phyloP scores from a whole-genome alignment of 768 basidiomycete genomes.

The Lentinus tigrinus region DNA sequence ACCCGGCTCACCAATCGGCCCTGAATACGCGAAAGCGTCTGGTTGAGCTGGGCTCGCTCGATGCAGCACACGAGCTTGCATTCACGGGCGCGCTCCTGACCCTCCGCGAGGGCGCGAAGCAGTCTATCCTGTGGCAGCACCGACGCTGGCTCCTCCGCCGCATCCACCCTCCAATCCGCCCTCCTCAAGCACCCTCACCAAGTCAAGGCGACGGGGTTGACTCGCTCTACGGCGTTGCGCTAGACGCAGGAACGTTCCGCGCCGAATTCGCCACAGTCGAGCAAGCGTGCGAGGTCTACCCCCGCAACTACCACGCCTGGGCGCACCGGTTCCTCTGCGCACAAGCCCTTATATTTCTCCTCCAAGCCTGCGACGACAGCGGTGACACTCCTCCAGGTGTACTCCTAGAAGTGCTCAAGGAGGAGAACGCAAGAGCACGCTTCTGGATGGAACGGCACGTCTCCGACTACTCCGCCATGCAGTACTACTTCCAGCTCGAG shows the following conservation, averaged over 20 bases:
- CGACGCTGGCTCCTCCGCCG: slow-evolving; percentile 60
- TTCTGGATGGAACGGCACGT: slow-evolving; percentile 64
- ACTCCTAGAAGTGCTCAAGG: slow-evolving; percentile 32
- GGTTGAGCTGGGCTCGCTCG: slow-evolving; percentile 36
- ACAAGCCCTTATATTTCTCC: slow-evolving; percentile 29
- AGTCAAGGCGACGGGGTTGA: slow-evolving; percentile 13
- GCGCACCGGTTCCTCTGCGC: slow-evolving; percentile 54
- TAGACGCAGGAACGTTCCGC: slow-evolving; percentile 37
- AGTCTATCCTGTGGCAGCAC: slow-evolving; percentile 69
- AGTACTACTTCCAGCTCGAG: slow-evolving; percentile 49
- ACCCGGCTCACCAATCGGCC: slow-evolving; percentile 70
- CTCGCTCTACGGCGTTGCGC: slow-evolving; percentile 7
- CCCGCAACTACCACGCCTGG: slow-evolving; percentile 78
- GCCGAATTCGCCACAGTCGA: slow-evolving; percentile 50
- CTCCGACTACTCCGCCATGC: slow-evolving; percentile 65
- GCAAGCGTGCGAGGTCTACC: slow-evolving; percentile 58
- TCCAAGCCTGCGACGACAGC: slow-evolving; percentile 6
- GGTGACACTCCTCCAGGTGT: not conserved
- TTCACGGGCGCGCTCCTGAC: slow-evolving; percentile 49
- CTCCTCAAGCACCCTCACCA: not conserved
- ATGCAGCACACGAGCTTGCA: slow-evolving; percentile 45
- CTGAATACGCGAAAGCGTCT: slow-evolving; percentile 60
- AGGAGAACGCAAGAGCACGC: slow-evolving; percentile 38
- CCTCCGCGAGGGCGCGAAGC: slow-evolving; percentile 56
- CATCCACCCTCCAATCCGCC: slow-evolving; percentile 27